Conservation (phyloP, 2,329 filamentous ascomycete genomes). For the Helotiales sp. region DNA sequence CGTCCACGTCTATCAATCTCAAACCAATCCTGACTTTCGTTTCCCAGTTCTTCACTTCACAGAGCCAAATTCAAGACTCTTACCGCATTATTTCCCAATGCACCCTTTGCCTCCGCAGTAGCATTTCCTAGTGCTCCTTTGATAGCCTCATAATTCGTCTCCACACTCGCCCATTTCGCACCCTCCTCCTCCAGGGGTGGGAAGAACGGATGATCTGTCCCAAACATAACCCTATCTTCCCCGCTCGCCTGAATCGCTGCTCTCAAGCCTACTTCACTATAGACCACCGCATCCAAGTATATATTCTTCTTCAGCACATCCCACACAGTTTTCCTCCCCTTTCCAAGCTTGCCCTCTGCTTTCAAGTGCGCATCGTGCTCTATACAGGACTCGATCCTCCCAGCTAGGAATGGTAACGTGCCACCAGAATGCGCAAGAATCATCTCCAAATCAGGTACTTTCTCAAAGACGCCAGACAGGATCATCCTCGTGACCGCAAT, state of each 20-base stretch:
- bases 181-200: slow-evolving; percentile 72
- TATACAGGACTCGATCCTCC: slow-evolving; percentile 86
- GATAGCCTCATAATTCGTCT: slow-evolving; percentile 62
- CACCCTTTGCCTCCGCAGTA: slow-evolving; percentile 52
- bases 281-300: slow-evolving; percentile 86
- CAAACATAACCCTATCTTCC: slow-evolving; percentile 75
- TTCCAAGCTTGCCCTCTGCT: slow-evolving; percentile 60
- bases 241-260: slow-evolving; percentile 73
- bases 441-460: slow-evolving; percentile 70
- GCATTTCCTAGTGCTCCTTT: slow-evolving; percentile 54
- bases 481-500: slow-evolving; percentile 89
- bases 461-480: slow-evolving; percentile 83
- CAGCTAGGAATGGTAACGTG: slow-evolving; percentile 86
- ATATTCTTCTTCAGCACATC: slow-evolving; percentile 75
- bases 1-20: background rate
- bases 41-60: background rate
- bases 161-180: slow-evolving; percentile 73
- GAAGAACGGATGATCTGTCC: slow-evolving; percentile 85
- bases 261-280: slow-evolving; percentile 74
- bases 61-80: slow-evolving; percentile 50
- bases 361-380: slow-evolving; percentile 79
- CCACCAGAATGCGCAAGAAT: slow-evolving; percentile 88
- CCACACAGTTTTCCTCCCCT: slow-evolving; percentile 60
- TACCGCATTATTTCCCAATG: slow-evolving; percentile 65
- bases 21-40: background rate